Evolutionary conservation across 2,329 filamentous ascomycete species (phyloP), one percentile per base, ranked within the genome.

Genomic region (Grosmannia huntii): DNA sequence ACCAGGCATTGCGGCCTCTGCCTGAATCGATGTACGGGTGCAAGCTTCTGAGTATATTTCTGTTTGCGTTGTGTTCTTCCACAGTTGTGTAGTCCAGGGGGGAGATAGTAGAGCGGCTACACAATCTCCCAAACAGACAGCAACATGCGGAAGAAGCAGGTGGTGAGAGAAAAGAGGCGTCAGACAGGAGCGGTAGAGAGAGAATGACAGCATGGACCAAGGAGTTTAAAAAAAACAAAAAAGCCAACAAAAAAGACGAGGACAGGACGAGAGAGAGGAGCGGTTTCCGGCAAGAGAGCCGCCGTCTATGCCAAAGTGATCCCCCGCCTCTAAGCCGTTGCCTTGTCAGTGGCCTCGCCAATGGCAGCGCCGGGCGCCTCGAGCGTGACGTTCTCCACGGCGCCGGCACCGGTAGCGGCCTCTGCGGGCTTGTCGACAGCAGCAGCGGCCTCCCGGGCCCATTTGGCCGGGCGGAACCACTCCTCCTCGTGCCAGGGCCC

Each of bases 401-500:
- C 69, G 10, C 68, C 67, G 4, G 64, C 64, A 41, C 69, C 70
- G 21, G 65, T 69, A 10, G 68, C 67, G 4, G 64, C 64, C 46
- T 69, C 70, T 60, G 71, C 67, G 28, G 70, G n/a, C 53, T 41
- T 52, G 50, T 31, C 64, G 48, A 69, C 69, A 25, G 67, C 36
- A 31, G 66, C 69, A 41, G 67, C 69, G 56, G 64, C 66, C 62
- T 76, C 74, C 72, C 77, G 76, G 69, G 80, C 77, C 77, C 84
- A 85, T 76, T 85, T 84, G 63, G 83, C 74, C 56, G 86, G 79
- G 68, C 76, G 82, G 57, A 80, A 75, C 77, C 80, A 91, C 72
- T 87, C 70, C 31, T 79, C 66, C 62, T 92, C 88, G 65, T 81
- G 80, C 94, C 94, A 99, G 57, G 94, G 94, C 56, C 94, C 94